Conservation (phyloP, 1,139 yeast species). For the Hansenula sp. region DNA sequence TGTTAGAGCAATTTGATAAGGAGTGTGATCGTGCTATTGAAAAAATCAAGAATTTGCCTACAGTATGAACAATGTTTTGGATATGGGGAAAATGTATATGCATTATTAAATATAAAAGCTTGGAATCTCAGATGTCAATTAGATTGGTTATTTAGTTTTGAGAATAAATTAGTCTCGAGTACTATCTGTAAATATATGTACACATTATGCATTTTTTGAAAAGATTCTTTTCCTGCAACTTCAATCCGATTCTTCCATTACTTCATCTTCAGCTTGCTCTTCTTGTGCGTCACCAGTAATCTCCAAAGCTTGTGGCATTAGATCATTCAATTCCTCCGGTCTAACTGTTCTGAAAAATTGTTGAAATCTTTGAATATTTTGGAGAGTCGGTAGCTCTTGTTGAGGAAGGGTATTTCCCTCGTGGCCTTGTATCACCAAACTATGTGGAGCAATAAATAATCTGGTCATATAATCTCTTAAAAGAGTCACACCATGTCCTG, state of each 20-base stretch:
- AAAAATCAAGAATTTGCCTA: constrained; percentile 8
- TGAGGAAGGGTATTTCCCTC: not conserved
- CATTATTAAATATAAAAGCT: not conserved
- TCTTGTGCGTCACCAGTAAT: not conserved
- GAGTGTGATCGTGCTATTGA: constrained; percentile 42
- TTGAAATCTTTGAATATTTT: not conserved
- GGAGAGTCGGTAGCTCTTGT: not conserved
- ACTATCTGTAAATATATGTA: too few relatives aligned
- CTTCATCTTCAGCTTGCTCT: not conserved
- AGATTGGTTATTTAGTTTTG: too few relatives aligned
- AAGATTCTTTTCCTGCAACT: not conserved
- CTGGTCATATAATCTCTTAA: constrained; percentile 59
- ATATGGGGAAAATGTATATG: not conserved
- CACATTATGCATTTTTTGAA: too few relatives aligned
- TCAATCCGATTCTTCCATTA: not conserved
- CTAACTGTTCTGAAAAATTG: not conserved
- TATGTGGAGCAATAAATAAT: constrained; percentile 19
- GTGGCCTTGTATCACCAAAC: not conserved
- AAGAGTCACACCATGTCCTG: constrained; percentile 82
- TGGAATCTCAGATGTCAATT: too few relatives aligned
- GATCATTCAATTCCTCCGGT: not conserved
- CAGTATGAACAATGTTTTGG: not conserved
- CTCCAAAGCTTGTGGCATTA: not conserved
- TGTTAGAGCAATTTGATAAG: constrained; percentile 39
- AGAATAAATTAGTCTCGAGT: too few relatives aligned